phyloP scores from a whole-genome alignment of 1,284 basidiomycete species.

The Ceraceosorus guamensis region DNA sequence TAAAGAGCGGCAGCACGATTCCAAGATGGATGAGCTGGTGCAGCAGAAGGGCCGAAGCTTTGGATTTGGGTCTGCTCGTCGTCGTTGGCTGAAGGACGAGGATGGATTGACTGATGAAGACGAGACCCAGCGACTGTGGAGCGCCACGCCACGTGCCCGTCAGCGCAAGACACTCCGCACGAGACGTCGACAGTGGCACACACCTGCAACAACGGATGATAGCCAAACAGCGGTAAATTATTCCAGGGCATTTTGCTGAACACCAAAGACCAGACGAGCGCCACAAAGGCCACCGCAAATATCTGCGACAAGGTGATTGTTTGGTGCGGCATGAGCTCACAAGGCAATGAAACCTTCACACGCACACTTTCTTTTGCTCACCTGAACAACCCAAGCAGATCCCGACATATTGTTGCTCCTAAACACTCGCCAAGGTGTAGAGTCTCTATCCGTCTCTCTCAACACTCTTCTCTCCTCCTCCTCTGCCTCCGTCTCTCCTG shows the following conservation, averaged over 20 bases:
- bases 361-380: too few relatives aligned
- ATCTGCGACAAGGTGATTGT: constrained; percentile 1
- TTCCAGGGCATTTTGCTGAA: constrained; percentile 13
- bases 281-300: constrained; percentile 19
- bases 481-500: too few relatives aligned
- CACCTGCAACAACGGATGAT: constrained; percentile 25
- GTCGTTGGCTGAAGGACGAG: constrained; percentile 31
- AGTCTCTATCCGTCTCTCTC: too few relatives aligned
- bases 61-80: constrained; percentile 6
- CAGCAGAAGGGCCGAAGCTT: constrained; percentile 15
- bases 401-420: neutral
- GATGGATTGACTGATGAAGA: constrained; percentile 26
- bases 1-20: constrained; percentile 27
- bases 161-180: too few relatives aligned
- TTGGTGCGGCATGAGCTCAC: too few relatives aligned
- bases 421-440: too few relatives aligned
- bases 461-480: too few relatives aligned
- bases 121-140: constrained; percentile 21
- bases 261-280: constrained; percentile 24
- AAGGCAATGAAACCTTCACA: too few relatives aligned
- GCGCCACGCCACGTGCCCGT: too few relatives aligned
- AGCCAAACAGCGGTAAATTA: constrained; percentile 30
- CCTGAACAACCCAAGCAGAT: neutral
- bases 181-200: neutral
- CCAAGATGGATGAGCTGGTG: constrained; percentile 28